Evolutionary conservation across 306 rosid genomes (phyloP), one percentile per base, ranked within the genome.

Genomic region (Senna tora): DNA sequence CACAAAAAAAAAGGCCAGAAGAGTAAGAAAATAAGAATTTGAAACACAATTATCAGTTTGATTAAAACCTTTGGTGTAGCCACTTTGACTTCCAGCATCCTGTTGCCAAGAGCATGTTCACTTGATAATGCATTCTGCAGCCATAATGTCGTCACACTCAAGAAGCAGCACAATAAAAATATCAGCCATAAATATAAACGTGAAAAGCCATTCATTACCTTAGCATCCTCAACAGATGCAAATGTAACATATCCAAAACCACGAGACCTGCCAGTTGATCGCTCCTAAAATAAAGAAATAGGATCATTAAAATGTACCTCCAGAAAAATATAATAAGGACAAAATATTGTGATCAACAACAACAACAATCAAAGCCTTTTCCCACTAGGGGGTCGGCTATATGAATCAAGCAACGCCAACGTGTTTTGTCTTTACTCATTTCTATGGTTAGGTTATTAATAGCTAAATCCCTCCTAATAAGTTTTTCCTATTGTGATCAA

Each of bases 211-310:
- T 67, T 62, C 49, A 36, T 72, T 62, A 91, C 99, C 96, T 91
- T 84, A 7, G 99, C 99, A 84, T 95, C 99, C 76, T 89, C 99
- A 55, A 76, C 86, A 0, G 93, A 88, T 9, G 80, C 83, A 88
- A 95, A 95, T 46, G 99, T 95, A 22, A 92, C 97, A 78, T 95
- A 91, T 66, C 99, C 99, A 83, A 95, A 95, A 19, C 99, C 97
- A 16, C 97, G 99, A 81, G 99, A 95, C 20, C 99, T 81, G 19
- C 97, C 97, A 71, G 93, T 88, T 53, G 97, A 82, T 15, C 97
- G 85, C 80, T 95, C 97, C 99, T 95, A 74, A 71, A 70, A 67
- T 39, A 57, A 25, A 79, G 32, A 19, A 63, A 32, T 30, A 11
- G 16, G 22, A 68, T 68, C 66, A 73, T 19, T 56, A 20, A 19